Percentiles rank a stretch among this genome's conserved stretches.
Conservation (phyloP, 2,329 filamentous ascomycete species). For the Huntiella moniliformis region DNA sequence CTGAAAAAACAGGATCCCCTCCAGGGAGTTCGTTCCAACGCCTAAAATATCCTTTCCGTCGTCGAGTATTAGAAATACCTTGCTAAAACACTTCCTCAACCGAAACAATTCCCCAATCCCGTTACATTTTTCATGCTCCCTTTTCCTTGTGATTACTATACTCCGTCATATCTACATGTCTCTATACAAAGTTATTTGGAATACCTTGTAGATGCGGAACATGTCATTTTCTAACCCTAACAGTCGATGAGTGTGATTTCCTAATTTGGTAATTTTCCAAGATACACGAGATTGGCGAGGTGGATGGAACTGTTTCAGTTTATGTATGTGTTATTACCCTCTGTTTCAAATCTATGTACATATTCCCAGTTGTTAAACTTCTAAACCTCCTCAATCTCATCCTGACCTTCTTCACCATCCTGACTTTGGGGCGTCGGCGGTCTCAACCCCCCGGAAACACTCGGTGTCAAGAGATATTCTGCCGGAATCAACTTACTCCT, state of each 20-base stretch:
- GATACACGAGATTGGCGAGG: no score
- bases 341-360: no score
- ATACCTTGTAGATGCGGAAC: no score
- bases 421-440: constrained; percentile 19
- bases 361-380: neutral
- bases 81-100: neutral
- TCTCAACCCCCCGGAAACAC: constrained; percentile 24
- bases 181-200: no score
- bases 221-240: no score
- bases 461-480: constrained; percentile 50
- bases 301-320: no score
- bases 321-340: no score
- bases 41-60: no score
- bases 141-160: no score
- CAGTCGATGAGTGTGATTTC: no score
- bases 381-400: neutral
- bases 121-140: neutral
- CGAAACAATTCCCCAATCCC: neutral
- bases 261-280: no score
- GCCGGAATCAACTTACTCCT: constrained; percentile 55
- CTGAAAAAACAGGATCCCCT: neutral
- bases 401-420: neutral
- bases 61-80: neutral
- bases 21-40: neutral
- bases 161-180: no score